Evolutionary conservation across 1,139 yeast species (phyloP), one percentile per base, ranked within the genome.

Genomic region (Taphrina populina): DNA sequence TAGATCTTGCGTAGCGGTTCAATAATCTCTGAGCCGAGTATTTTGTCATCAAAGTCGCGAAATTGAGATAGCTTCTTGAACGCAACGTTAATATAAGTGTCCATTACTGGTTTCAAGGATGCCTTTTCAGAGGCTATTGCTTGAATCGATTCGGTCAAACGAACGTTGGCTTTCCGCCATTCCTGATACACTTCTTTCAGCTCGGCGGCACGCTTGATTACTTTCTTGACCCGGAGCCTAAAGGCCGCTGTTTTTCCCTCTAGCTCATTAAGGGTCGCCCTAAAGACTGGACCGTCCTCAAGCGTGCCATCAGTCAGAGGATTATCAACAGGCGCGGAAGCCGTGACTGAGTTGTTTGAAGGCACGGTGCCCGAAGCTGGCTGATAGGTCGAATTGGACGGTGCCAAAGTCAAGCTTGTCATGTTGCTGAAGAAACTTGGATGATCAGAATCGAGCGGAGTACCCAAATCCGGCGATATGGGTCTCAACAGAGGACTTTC

Each of bases 211-310:
- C 74, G 67, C 57, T 74, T 73, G 43, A 74, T 64, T 5, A 74
- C 64, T 59, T 66, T 66, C 61, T 73, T 74, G 39, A 77, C 71
- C 6, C 73, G 69, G 41, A 72, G 72, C 58, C 77, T 76, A 60
- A 82, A 71, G 17, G 68, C 67, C 0, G 80, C 78, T 0, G 84
- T 71, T 47, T 73, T 71, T 20, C 73, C 71, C 66, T 85, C 94
- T 64, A 81, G 76, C 6, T 72, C 71, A 10, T 72, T 70, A 17
- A 85, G 68, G 0, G 80, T 71, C 30, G 78, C 80, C 49, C 94
- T 71, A 65, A 85, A 84, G 43, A 80, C 76, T 0, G 95, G 95
- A 0, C 94, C 94, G 65, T 85, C 95, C 58, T 81, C 84, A 1
- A 34, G 56, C 3, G 35, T 41, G 24, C 39, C 49, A 6, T 52